Base-by-base conservation (phyloP, 108 stramenopile genomes). In the Chaetoceros tenuissimus region DNA sequence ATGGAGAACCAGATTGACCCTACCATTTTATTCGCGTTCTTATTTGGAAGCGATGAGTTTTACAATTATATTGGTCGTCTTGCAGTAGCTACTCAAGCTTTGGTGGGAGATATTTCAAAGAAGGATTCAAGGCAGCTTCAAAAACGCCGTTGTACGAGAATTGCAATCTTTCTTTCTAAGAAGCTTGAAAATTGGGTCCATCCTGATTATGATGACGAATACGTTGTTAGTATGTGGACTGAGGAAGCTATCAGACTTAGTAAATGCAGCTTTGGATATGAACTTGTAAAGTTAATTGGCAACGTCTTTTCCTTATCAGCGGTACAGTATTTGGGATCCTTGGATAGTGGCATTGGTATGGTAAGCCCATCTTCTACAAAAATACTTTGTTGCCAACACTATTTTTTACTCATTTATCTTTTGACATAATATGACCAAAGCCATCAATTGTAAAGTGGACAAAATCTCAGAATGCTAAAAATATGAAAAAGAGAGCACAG, bases 31-130 rank as follows among this genome's bases (percentile, higher is more conserved):
- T 80, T 85, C 69, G 80, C 85, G 27, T 82, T 84, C 49, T 63
- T 90, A 54, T 86, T 86, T 64, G 85, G 88, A 23, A 73, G 73
- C 25, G 84, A 84, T 53, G 73, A 83, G 55, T 89, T 89, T 55
- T 61, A 74, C 20, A 61, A 79, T 55, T 86, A 79, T 34, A 22
- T 86, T 43, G 84, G 83, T 54, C 59, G 77, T 24, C 56, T 86
- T 47, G 77, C 80, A 0, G 78, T 76, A 27, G 82, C 88, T 19
- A 81, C 84, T 2, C 64, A 66, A 63, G 82, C 84, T 20, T 78
- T 79, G 63, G 64, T 82, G 13, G 85, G 69, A 23, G 85, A 77
- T 51, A 40, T 87, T 52, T 67, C 62, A 40, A 51, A 34, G 0
- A 53, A 40, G 46, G 78, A 82, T 51, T 76, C 79, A 13, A 73